phyloP scores from a whole-genome alignment of 2,329 filamentous ascomycete genomes.

The Scedosporium aurantiacum region DNA sequence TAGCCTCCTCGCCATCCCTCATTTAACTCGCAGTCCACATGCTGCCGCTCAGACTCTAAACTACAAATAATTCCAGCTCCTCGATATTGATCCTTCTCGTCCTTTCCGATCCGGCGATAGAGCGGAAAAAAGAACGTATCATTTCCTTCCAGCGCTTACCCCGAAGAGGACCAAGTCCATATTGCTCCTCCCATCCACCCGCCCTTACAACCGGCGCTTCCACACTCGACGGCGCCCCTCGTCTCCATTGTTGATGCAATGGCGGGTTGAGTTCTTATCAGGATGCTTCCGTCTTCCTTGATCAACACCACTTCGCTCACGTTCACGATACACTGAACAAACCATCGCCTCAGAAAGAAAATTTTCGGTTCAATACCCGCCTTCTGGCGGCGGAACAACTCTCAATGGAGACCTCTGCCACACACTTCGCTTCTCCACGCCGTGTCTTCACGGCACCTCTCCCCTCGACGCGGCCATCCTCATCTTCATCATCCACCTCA shows the following conservation, averaged over 20 bases:
- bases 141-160: neutral
- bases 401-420: neutral
- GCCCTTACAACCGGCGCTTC: neutral
- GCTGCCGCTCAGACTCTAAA: neutral
- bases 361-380: neutral
- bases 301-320: neutral
- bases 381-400: neutral
- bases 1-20: no score
- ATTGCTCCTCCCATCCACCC: neutral
- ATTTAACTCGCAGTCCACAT: no score
- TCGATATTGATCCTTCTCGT: neutral
- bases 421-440: conserved; percentile 19
- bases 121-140: neutral
- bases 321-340: neutral
- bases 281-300: neutral
- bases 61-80: no score
- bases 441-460: conserved; percentile 28
- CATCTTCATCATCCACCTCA: conserved; percentile 13
- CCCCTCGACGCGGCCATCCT: conserved; percentile 13
- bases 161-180: neutral
- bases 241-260: neutral
- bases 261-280: neutral
- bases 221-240: neutral
- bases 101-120: neutral
- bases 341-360: neutral